Evolutionary conservation across 768 basidiomycete species (phyloP), one percentile per base, ranked within the genome.

Genomic region (Tricholoma furcatifolium): DNA sequence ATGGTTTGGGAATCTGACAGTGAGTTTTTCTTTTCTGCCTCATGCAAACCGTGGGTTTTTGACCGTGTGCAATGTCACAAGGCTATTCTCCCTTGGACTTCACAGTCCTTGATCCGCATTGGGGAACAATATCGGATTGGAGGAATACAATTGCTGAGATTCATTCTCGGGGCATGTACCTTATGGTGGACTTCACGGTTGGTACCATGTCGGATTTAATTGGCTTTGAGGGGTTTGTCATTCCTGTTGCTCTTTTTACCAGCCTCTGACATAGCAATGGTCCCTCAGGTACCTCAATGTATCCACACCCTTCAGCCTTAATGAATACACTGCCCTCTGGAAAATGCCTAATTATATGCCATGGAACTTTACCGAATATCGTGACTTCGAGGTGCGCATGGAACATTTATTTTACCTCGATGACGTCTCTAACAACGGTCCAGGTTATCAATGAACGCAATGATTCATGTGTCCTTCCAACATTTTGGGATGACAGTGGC

Each of bases 1-100:
- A 94, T 94, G 93, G 70, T 92, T n/a, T 96, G 93, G 93, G 88
- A 94, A 65, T 88, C 92, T 3, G 93, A 96, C 80, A 93, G 93
- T 94, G 49, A 65, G 92, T 81, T 49, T 12, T 8, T 3, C 43
- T 36, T 35, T 24, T 47, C 51, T 24, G 27, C 43, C 36, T 34
- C 9, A 34, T 36, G 44, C 8, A 47, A 43, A 36, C 43, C 27
- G 41, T 32, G 23, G n/a, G 34, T 14, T 14, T 2, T 0, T 46
- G 43, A 55, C 51, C 31, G 58, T 58, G 50, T 54, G 46, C 43
- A 31, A 54, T 56, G 31, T 39, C 18, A 5, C 61, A 27, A 91
- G 93, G 93, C 70, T 97, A 96, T 67, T 97, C 94, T 21, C 91
- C 93, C 4, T 78, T 97, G 55, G 94, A 97, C 67, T 93, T 96